These are phyloP conservation scores for Torulaspora quercuum DNA, from an alignment of 805 yeast species.

Conservation along the genomic window DNA sequence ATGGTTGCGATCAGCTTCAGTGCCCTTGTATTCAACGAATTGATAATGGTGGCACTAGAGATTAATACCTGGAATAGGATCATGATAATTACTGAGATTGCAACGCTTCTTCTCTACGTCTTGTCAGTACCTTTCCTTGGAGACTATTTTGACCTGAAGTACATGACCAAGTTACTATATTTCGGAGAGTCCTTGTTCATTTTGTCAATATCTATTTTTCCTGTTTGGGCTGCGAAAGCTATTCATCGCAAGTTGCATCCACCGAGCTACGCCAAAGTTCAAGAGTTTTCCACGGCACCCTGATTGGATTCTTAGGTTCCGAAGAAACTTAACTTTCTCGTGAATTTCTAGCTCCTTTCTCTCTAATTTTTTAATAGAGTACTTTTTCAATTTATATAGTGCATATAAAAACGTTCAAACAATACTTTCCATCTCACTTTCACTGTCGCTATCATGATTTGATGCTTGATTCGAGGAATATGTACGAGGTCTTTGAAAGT, in stretches of 20 bases:
- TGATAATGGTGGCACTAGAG: constrained; percentile 89
- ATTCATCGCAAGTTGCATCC: constrained; percentile 77
- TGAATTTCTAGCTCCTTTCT: background rate
- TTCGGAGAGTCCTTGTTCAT: constrained; percentile 67
- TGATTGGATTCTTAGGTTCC: too few species aligned
- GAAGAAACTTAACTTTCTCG: constrained; percentile 3
- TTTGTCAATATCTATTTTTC: constrained; percentile 67
- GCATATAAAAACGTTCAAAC: constrained; percentile 11
- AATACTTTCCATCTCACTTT: constrained; percentile 21
- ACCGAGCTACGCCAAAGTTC: constrained; percentile 96
- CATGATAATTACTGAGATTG: constrained; percentile 69
- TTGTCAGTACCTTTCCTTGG: constrained; percentile 77
- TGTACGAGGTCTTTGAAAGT: constrained; percentile 62
- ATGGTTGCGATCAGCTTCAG: constrained; percentile 89
- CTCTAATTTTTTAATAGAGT: background rate
- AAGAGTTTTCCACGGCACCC: constrained; percentile 55
- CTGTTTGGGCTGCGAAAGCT: constrained; percentile 83
- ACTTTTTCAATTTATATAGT: background rate
- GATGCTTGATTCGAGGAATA: constrained; percentile 16
- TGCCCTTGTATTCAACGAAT: constrained; percentile 75
- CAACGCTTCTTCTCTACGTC: constrained; percentile 63
- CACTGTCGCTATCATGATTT: constrained; percentile 27
- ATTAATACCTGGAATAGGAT: constrained; percentile 85
- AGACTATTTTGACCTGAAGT: constrained; percentile 79
- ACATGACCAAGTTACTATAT: constrained; percentile 55